Percentiles rank a stretch among this genome's conserved stretches.
phyloP scores from a whole-genome alignment of 345 rosid genomes.

The Cardamine chenopodiifolia region DNA sequence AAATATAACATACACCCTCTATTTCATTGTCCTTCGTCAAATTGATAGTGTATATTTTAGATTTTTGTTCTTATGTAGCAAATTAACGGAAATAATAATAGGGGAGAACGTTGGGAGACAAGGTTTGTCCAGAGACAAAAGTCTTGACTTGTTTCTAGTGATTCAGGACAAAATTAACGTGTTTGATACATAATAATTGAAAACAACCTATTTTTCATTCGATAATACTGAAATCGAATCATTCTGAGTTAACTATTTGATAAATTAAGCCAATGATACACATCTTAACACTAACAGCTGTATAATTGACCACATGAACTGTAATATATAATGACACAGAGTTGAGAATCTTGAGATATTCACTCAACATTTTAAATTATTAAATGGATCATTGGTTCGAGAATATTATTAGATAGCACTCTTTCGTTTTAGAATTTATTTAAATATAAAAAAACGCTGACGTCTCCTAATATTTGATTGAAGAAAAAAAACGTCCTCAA shows the following conservation, averaged over 20 bases:
- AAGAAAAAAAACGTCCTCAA: not conserved
- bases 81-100: not conserved
- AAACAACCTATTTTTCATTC: not conserved
- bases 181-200: slow-evolving; percentile 11
- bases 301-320: slow-evolving; percentile 27
- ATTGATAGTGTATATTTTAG: not conserved
- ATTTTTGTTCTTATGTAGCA: not conserved
- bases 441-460: not conserved
- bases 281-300: slow-evolving; percentile 22
- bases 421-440: not conserved
- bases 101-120: slow-evolving; percentile 11
- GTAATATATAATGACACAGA: slow-evolving; percentile 16
- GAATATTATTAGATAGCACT: not conserved
- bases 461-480: not conserved
- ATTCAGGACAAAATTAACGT: slow-evolving; percentile 26
- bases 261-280: slow-evolving; percentile 20
- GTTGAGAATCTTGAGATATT: not conserved
- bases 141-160: slow-evolving; percentile 34
- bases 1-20: not conserved
- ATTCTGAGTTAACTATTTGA: not conserved
- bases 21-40: not conserved
- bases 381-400: not conserved
- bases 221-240: not conserved
- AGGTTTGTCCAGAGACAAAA: slow-evolving; percentile 31
- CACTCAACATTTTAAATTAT: slow-evolving; percentile 5